Percentiles rank a stretch among this genome's conserved stretches.
These are phyloP conservation scores for Brachypodium distachyon DNA, from an alignment of 202 grass and related monocot species.

Conservation along the genomic window DNA sequence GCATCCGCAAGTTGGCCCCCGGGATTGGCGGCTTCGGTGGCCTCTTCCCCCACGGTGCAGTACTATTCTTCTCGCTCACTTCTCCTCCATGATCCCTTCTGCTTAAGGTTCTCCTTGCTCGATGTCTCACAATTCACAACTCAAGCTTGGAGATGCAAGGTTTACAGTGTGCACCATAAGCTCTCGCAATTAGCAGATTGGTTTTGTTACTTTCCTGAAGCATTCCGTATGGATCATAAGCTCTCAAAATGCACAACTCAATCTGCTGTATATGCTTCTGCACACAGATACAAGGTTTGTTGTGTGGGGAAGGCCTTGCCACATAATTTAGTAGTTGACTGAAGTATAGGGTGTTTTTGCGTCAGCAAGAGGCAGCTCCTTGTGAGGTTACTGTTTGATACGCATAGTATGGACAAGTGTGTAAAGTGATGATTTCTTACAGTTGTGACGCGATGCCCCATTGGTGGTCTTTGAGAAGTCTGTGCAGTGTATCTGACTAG, in stretches of 20 bases:
- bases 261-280: neutral
- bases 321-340: neutral
- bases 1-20: conserved; percentile 77
- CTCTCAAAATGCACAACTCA: too few species aligned
- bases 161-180: too few species aligned
- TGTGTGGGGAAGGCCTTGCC: neutral
- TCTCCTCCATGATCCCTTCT: neutral
- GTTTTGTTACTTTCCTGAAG: too few species aligned
- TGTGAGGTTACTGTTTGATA: neutral
- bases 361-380: neutral
- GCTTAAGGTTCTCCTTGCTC: neutral
- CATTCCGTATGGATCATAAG: too few species aligned
- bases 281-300: neutral
- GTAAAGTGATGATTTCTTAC: neutral
- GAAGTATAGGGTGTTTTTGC: neutral
- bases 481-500: neutral
- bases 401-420: neutral
- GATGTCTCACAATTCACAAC: neutral
- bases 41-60: conserved; percentile 60
- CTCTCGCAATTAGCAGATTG: too few species aligned
- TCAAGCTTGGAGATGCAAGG: neutral
- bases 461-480: neutral
- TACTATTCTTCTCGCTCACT: neutral
- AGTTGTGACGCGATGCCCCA: neutral
- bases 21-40: conserved; percentile 83